Evolutionary conservation across 495 filamentous ascomycete genomes (phyloP).

Genomic region (Talaromyces trachyspermus): DNA sequence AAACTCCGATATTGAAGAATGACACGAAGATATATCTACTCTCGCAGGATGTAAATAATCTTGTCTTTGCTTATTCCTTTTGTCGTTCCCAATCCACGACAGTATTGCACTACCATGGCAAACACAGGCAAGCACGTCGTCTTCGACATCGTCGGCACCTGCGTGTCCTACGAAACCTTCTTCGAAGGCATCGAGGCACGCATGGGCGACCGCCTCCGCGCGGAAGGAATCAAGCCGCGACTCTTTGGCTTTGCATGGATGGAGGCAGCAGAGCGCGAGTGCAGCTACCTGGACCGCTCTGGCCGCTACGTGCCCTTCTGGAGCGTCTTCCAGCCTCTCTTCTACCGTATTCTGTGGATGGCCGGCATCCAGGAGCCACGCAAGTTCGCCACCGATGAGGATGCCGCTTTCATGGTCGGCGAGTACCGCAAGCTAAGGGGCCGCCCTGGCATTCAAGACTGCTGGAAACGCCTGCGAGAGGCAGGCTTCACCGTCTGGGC

Average conservation of each 20-base stretch:
- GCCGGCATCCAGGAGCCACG: constrained; percentile 28
- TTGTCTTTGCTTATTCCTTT: too few species aligned
- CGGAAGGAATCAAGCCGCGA: constrained; percentile 24
- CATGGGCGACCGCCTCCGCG: constrained; percentile 22
- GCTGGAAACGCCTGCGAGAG: not conserved
- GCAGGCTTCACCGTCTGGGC: constrained; percentile 36
- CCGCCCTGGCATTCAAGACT: constrained; percentile 15
- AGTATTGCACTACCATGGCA: constrained; percentile 11
- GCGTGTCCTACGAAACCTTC: constrained; percentile 32
- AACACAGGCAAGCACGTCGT: constrained; percentile 26
- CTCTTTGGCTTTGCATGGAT: constrained; percentile 37
- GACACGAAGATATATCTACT: too few species aligned
- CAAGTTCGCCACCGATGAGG: constrained; percentile 27
- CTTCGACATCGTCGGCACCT: constrained; percentile 40
- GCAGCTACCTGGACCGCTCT: constrained; percentile 17
- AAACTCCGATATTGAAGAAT: too few species aligned
- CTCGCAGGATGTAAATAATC: too few species aligned
- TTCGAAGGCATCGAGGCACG: constrained; percentile 19
- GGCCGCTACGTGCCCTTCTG: not conserved
- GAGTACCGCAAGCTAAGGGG: constrained; percentile 24
- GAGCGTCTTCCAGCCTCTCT: constrained; percentile 16
- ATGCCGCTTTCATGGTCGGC: constrained; percentile 20
- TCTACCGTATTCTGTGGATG: constrained; percentile 34
- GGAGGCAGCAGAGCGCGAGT: constrained; percentile 34
- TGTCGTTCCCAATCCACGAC: too few species aligned